Base-by-base conservation (phyloP, 495 filamentous ascomycete species). In the Evernia prunastri region DNA sequence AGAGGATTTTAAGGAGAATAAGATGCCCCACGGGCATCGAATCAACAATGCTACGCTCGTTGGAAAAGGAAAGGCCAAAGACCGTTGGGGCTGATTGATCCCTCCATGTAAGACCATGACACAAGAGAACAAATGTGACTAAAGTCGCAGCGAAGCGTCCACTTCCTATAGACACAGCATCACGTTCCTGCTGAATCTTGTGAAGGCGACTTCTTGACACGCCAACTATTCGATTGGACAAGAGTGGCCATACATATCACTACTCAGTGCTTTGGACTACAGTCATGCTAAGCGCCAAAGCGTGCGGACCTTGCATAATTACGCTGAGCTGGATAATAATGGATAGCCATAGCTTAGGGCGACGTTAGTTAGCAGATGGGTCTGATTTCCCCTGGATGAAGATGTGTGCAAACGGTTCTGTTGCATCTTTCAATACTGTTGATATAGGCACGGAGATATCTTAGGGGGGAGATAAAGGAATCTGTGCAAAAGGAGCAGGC, bases 21-120 rank as follows among this genome's bases (percentile, higher is more conserved):
- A n/a, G 8, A 43, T 43, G 18, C 18, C 15, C 42, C 42, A 43
- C 18, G 42, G 18, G 42, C 12, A 43, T 43, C 42, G 42, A 43
- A 43, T 20, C 18, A 43, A 43, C 18, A 20, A 20, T 43, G 42
- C 42, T 18, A 43, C 42, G 42, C 42, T 4, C 18, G 42, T 43
- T 43, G 42, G 42, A 43, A 43, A 43, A 43, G 42, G 42, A n/a
- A 43, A 43, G 42, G 17, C 42, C 42, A 43, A 43, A 43, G 42
- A 20, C 18, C 42, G 5, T 20, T n/a, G 3, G 18, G 42, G 42
- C 81, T 8, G 53, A 70, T 49, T 2, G 8, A 43, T 54, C 17
- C 42, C 8, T 40, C 12, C 8, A 40, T 15, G 3, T 13, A 43
- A 43, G 17, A 43, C 18, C 42, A 43, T 8, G 18, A 43, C 42